Conservation (phyloP, 441 rosid genomes). For the Bocquillonia castaneifolia region DNA sequence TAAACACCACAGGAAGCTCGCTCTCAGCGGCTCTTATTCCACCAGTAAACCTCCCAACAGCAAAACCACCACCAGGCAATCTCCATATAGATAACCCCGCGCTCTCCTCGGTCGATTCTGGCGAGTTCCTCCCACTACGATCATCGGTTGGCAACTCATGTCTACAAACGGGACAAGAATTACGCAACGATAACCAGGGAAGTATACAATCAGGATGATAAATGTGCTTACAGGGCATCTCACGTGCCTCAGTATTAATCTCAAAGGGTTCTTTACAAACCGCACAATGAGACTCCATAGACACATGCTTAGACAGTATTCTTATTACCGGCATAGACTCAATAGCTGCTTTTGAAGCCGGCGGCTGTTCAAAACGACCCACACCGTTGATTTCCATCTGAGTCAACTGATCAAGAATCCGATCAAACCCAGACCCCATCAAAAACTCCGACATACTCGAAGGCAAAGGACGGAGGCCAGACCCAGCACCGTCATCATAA, state of each 20-base stretch:
- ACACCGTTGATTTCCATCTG: conserved; percentile 41
- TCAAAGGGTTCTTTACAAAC: conserved; percentile 64
- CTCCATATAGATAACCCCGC: conserved; percentile 57
- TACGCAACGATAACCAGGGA: conserved; percentile 60
- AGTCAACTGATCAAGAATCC: conserved; percentile 53
- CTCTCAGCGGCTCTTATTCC: conserved; percentile 44
- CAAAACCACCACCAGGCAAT: conserved; percentile 59
- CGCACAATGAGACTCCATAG: conserved; percentile 51
- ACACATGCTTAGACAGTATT: conserved; percentile 34
- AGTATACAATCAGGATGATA: conserved; percentile 61
- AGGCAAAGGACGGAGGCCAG: conserved; percentile 56
- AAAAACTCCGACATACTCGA: conserved; percentile 53
- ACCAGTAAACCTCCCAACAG: conserved; percentile 55
- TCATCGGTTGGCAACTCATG: conserved; percentile 46
- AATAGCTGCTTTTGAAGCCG: conserved; percentile 56
- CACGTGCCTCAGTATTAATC: conserved; percentile 42
- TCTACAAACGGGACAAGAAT: conserved; percentile 69
- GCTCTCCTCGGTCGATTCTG: conserved; percentile 31
- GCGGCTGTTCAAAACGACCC: conserved; percentile 42
- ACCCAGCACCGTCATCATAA: conserved; percentile 49
- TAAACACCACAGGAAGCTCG: conserved; percentile 53
- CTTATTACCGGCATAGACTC: conserved; percentile 56
- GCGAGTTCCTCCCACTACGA: conserved; percentile 19
- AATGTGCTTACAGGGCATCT: conserved; percentile 71
- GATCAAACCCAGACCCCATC: conserved; percentile 60